Conservation (phyloP, 2,329 filamentous ascomycete species). For the Chaetomiaceae sp. region DNA sequence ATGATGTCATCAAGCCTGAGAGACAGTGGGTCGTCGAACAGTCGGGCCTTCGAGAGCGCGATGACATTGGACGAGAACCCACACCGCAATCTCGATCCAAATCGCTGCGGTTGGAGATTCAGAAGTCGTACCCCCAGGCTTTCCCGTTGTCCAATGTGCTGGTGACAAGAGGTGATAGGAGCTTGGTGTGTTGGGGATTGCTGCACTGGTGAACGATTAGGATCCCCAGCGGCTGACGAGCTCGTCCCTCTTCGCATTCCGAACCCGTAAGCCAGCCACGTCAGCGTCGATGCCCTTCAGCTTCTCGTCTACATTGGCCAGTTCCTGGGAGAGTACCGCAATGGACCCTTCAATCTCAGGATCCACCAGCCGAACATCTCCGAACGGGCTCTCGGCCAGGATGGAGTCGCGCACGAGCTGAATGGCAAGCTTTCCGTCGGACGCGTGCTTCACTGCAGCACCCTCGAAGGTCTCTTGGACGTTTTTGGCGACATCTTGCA, state of each 20-base stretch:
- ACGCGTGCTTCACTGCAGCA: slow-evolving; percentile 35
- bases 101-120: no score
- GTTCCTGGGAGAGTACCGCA: slow-evolving; percentile 40
- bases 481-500: slow-evolving; percentile 37
- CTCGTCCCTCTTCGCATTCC: slow-evolving; percentile 44
- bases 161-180: no score
- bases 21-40: no score
- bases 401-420: slow-evolving; percentile 46
- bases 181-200: no score
- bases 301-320: slow-evolving; percentile 35
- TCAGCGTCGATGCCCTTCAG: slow-evolving; percentile 34
- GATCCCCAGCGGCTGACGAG: slow-evolving; percentile 40
- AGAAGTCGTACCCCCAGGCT: no score
- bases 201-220: background rate
- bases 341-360: slow-evolving; percentile 47
- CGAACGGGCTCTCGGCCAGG: slow-evolving; percentile 46
- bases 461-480: slow-evolving; percentile 47
- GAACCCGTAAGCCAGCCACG: slow-evolving; percentile 31
- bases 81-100: no score
- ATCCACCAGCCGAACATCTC: slow-evolving; percentile 44
- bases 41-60: no score
- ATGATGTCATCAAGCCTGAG: no score
- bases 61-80: no score
- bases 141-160: no score
- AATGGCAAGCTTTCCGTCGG: slow-evolving; percentile 43